phyloP scores from a whole-genome alignment of 768 basidiomycete genomes.

The Leucocoprinus leucothites region DNA sequence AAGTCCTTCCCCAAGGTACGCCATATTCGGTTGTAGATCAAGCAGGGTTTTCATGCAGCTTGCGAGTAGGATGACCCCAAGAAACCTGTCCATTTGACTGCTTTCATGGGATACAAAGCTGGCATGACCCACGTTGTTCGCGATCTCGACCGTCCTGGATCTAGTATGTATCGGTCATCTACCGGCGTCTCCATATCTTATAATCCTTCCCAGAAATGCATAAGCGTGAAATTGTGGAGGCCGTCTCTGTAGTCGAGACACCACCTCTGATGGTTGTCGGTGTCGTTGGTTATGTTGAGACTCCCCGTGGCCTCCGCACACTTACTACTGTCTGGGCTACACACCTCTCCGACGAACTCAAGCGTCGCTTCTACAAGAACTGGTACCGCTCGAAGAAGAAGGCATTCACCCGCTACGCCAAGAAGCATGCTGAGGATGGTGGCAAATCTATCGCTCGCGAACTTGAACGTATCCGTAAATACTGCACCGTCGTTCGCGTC shows the following conservation, averaged over 20 bases:
- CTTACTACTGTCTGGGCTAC: constrained; percentile 99
- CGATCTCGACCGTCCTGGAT: constrained; percentile 98
- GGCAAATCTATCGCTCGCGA: constrained; percentile 92
- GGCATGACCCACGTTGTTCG: constrained; percentile 99
- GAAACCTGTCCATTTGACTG: constrained; percentile 98
- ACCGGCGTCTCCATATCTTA: background rate
- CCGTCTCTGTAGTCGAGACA: constrained; percentile 93
- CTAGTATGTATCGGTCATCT: constrained; percentile 65
- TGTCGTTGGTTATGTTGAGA: constrained; percentile 99
- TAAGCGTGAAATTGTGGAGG: constrained; percentile 99
- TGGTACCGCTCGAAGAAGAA: constrained; percentile 99
- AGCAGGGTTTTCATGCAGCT: constrained; percentile 10
- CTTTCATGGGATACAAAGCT: constrained; percentile 99
- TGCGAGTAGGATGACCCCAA: constrained; percentile 91
- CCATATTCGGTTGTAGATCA: constrained; percentile 1
- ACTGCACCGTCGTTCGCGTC: constrained; percentile 99
- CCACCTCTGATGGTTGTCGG: constrained; percentile 96
- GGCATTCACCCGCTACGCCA: constrained; percentile 99
- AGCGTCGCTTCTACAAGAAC: constrained; percentile 99
- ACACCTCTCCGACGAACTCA: constrained; percentile 96
- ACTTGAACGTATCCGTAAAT: constrained; percentile 99
- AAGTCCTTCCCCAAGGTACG: constrained; percentile 98
- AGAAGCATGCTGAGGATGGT: constrained; percentile 95
- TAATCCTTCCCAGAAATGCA: constrained; percentile 85
- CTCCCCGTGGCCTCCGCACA: constrained; percentile 96